Evolutionary conservation across 2,329 filamentous ascomycete species (phyloP), one percentile per base, ranked within the genome.

Genomic region (Microthyrium microscopicum): DNA sequence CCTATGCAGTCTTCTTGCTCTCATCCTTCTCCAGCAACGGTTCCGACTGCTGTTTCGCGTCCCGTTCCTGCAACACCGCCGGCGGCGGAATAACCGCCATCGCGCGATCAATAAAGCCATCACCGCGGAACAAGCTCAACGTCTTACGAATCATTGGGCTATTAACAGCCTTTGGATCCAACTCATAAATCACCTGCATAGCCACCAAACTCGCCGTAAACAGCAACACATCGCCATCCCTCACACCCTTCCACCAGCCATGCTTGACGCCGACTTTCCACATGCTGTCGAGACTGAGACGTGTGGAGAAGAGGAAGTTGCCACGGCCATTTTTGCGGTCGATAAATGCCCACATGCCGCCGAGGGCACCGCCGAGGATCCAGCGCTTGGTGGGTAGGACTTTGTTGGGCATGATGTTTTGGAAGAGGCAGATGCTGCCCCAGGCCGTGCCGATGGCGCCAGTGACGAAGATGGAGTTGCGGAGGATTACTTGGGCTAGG

Each of bases 261-360:
- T 77, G 64, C 71, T 95, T 95, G 35, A 79, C 71, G n/a, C 85
- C 84, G 0, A 92, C 82, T 61, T 92, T 92, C 82, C 84, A 95
- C 29, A 84, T 55, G 24, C 73, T 81, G 51, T 92, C 80, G 20
- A 93, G 62, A 39, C 77, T 83, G n/a, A 76, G 60, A 2, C 85
- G 68, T 20, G 79, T 72, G 41, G 72, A 75, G 54, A 89, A 89
- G 39, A 94, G 46, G 54, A 91, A 92, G 35, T 81, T 68, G 1
- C 66, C 64, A 12, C 79, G 60, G 26, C 76, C 70, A 66, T 60
- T 31, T 15, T 62, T 61, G 28, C 75, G 63, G 49, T 84, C 77
- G 2, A 93, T 57, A 52, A 80, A 80, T 0, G 80, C 81, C 74
- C 85, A 94, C 18, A 89, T 55, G 1, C 89, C 89, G 1, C 79